Evolutionary conservation across 1,284 basidiomycete genomes (phyloP).

Genomic region (Trametes versicolor): DNA sequence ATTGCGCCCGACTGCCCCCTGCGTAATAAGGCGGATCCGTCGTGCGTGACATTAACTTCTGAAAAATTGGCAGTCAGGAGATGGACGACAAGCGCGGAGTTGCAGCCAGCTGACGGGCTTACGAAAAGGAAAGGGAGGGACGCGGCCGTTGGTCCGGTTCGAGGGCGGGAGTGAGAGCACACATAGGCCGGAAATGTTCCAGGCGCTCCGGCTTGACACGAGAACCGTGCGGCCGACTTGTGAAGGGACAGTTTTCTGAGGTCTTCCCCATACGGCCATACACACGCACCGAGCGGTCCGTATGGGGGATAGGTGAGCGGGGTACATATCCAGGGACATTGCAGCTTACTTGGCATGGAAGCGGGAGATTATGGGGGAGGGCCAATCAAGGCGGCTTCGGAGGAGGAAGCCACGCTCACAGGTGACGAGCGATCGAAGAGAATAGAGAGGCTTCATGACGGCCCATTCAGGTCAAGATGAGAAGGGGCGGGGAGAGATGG

Average conservation of each 20-base stretch:
- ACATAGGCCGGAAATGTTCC: conserved; percentile 9
- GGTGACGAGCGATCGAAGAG: conserved; percentile 1
- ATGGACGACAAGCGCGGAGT: neutral
- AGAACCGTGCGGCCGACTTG: conserved; percentile 1
- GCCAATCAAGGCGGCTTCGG: conserved; percentile 15
- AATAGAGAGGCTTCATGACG: neutral
- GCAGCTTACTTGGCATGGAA: conserved; percentile 24
- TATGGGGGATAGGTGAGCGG: conserved; percentile 5
- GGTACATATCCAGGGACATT: conserved; percentile 9
- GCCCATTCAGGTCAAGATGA: conserved; percentile 1
- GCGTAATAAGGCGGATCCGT: neutral
- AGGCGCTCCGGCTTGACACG: conserved; percentile 20
- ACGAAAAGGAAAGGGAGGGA: conserved; percentile 11
- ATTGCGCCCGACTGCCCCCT: conserved; percentile 3
- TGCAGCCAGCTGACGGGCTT: conserved; percentile 11
- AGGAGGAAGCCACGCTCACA: neutral
- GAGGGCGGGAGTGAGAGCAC: conserved; percentile 13
- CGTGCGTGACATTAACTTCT: neutral
- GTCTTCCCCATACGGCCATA: neutral
- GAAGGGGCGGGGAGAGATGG: neutral
- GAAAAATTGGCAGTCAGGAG: neutral
- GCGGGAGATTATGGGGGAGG: conserved; percentile 10
- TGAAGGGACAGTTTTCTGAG: neutral
- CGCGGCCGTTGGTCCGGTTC: conserved; percentile 15
- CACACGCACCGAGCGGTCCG: neutral